Evolutionary conservation across 2,329 filamentous ascomycete genomes (phyloP).

Genomic region (Venturia pyrina): DNA sequence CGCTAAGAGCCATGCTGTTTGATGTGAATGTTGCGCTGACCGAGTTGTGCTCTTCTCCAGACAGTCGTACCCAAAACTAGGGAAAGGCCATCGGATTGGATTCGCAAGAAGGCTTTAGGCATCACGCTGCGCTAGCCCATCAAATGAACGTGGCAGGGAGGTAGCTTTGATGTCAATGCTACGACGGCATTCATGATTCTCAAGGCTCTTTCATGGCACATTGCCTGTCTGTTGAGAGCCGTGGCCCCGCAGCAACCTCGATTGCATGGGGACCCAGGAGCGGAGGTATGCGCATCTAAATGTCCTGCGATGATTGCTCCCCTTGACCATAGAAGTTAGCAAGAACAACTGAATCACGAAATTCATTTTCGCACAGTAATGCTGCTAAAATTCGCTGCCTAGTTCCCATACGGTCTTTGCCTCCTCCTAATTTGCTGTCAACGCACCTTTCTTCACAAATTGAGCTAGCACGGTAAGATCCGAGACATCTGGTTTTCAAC

Average conservation of each 20-base stretch:
- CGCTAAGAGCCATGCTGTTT: slow-evolving; percentile 21
- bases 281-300: neutral
- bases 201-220: too few relatives aligned
- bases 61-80: neutral
- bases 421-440: neutral
- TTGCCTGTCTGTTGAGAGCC: too few relatives aligned
- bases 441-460: neutral
- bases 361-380: neutral
- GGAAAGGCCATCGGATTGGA: neutral
- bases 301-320: neutral
- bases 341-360: neutral
- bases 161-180: neutral
- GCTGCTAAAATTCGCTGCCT: neutral
- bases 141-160: neutral
- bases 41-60: neutral
- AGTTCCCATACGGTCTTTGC: neutral
- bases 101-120: neutral
- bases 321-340: neutral
- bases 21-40: neutral
- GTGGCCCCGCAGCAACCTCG: neutral
- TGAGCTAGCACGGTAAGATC: neutral
- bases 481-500: neutral
- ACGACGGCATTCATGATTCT: neutral
- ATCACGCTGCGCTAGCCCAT: neutral
- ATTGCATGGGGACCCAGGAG: neutral